A percentile compares a stretch with the other conserved stretches of the same genome.
These are phyloP conservation scores for Piper longum DNA, from an alignment of 164 flowering plant species.

Conservation along the genomic window DNA sequence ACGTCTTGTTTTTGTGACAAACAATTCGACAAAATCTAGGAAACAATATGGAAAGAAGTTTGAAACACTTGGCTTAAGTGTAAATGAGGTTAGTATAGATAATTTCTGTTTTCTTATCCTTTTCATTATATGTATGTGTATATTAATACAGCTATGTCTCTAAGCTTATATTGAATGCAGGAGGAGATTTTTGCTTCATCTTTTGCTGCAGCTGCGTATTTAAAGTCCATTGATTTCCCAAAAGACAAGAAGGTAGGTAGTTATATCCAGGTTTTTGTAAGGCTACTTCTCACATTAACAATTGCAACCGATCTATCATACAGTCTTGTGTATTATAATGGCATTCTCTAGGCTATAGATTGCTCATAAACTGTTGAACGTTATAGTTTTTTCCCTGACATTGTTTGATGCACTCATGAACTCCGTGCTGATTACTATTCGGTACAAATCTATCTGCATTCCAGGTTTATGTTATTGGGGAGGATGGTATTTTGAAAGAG, in stretches of 20 bases:
- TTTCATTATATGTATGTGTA: constrained; percentile 2
- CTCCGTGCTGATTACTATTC: background rate
- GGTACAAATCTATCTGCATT: constrained; percentile 1
- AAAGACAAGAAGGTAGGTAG: constrained; percentile 76
- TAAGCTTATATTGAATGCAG: constrained; percentile 23
- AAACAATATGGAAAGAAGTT: constrained; percentile 97
- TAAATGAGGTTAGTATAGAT: constrained; percentile 52
- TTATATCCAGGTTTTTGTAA: background rate
- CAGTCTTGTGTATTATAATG: too few relatives aligned
- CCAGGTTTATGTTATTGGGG: constrained; percentile 94
- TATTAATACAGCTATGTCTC: background rate
- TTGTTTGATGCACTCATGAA: background rate
- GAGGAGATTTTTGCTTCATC: constrained; percentile 99
- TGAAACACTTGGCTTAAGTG: constrained; percentile 85
- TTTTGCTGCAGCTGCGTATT: constrained; percentile 95
- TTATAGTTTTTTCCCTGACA: background rate
- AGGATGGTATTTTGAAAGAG: constrained; percentile 95
- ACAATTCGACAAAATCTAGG: constrained; percentile 97
- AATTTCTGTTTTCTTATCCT: background rate
- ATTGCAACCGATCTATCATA: background rate
- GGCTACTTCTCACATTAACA: background rate
- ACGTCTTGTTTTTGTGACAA: constrained; percentile 91
- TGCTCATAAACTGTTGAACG: background rate
- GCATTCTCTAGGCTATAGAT: too few relatives aligned
- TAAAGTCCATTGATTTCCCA: constrained; percentile 84